Evolutionary conservation across 73 alveolate genomes (phyloP).

Genomic region (Stentor coeruleus): DNA sequence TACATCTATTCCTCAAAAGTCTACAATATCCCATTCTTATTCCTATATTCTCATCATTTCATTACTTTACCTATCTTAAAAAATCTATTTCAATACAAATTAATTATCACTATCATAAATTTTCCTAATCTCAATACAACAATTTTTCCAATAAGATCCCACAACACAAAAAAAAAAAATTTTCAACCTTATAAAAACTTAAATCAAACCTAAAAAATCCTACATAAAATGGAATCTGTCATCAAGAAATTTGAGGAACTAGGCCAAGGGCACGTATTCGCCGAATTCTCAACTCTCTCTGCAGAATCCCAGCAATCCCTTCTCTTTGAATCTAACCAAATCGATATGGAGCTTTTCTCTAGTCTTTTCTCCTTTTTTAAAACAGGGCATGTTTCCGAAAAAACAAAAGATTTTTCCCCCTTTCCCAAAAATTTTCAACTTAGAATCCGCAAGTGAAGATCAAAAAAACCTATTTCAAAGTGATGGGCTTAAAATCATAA

Average conservation of each 20-base stretch:
- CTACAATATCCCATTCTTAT: too few relatives aligned
- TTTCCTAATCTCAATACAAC: too few relatives aligned
- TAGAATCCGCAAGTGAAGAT: background rate
- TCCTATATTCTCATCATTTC: too few relatives aligned
- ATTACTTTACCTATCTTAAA: too few relatives aligned
- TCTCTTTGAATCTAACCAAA: background rate
- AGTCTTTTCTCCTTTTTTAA: background rate
- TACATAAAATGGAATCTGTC: background rate
- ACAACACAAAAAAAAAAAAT: too few relatives aligned
- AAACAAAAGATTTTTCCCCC: background rate
- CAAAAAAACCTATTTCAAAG: background rate
- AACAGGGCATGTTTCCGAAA: background rate
- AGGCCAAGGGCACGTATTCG: conserved; percentile 9
- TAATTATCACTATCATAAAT: too few relatives aligned
- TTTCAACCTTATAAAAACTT: too few relatives aligned
- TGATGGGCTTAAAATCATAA: conserved; percentile 14
- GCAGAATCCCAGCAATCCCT: background rate
- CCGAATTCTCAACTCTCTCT: background rate
- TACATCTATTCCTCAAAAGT: too few relatives aligned
- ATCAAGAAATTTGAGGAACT: too few relatives aligned
- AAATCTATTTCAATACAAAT: too few relatives aligned
- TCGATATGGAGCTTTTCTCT: background rate
- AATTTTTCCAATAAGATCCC: too few relatives aligned
- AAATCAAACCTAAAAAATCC: too few relatives aligned
- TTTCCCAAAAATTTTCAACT: background rate